These are phyloP conservation scores for Solanum tarapatanum DNA, from an alignment of 257 asterid genomes.

Conservation along the genomic window DNA sequence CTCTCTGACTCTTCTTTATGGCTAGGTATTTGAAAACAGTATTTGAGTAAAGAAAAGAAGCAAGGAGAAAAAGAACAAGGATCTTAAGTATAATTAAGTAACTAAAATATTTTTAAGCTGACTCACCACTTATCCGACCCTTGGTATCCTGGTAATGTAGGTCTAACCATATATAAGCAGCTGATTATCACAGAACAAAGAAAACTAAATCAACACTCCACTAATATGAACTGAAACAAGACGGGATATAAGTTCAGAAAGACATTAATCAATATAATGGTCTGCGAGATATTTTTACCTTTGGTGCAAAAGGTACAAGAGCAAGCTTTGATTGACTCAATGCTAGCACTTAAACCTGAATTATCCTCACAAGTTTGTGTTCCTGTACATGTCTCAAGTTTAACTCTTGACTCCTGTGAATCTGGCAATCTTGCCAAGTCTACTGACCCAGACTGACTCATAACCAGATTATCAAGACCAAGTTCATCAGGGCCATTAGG, in stretches of 20 bases:
- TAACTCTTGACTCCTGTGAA: constrained; percentile 67
- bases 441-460: constrained; percentile 59
- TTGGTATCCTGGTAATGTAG: constrained; percentile 74
- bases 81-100: neutral
- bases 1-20: constrained; percentile 57
- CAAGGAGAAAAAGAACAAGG: neutral
- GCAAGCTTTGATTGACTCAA: constrained; percentile 44
- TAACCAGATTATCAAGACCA: constrained; percentile 33
- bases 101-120: neutral
- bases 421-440: constrained; percentile 42
- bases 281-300: constrained; percentile 29
- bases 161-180: constrained; percentile 75
- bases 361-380: constrained; percentile 21
- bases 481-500: constrained; percentile 33
- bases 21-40: constrained; percentile 22
- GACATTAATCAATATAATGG: neutral
- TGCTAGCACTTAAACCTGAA: constrained; percentile 15
- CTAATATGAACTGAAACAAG: neutral
- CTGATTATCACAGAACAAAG: constrained; percentile 25
- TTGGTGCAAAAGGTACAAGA: constrained; percentile 75
- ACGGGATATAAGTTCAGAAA: neutral
- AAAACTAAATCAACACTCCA: constrained; percentile 1
- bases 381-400: constrained; percentile 30
- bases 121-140: constrained; percentile 64
- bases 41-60: neutral